Percentiles rank a stretch among this genome's conserved stretches.
Evolutionary conservation across 495 filamentous ascomycete genomes (phyloP).

Genomic region (Tuber microsphaerosporum): DNA sequence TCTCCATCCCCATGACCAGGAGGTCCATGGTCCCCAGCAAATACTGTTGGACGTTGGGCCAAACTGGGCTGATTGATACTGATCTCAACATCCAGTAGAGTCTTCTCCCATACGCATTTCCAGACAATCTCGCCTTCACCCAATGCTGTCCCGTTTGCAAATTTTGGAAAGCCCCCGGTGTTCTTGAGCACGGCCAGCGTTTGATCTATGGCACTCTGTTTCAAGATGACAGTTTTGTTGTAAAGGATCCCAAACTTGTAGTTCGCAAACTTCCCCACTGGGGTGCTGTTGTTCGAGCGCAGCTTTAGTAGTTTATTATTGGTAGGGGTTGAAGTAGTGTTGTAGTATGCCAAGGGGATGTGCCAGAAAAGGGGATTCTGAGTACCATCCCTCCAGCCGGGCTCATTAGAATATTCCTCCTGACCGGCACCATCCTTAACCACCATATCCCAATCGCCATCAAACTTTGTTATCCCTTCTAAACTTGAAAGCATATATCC

Average conservation of each 20-base stretch:
- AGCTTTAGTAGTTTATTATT: background rate
- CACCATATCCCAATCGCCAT: constrained; percentile 10
- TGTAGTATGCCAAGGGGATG: constrained; percentile 30
- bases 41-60: background rate
- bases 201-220: constrained; percentile 19
- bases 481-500: constrained; percentile 27
- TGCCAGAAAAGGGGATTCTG: constrained; percentile 35
- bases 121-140: constrained; percentile 32
- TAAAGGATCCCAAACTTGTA: constrained; percentile 35
- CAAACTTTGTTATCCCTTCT: constrained; percentile 23
- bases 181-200: constrained; percentile 10
- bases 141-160: constrained; percentile 28
- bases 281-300: background rate
- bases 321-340: constrained; percentile 13
- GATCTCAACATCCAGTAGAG: constrained; percentile 35
- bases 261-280: background rate
- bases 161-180: background rate
- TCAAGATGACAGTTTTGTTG: constrained; percentile 35
- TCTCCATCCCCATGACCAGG: background rate
- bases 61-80: constrained; percentile 17
- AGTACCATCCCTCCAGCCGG: constrained; percentile 31
- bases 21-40: background rate
- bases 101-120: constrained; percentile 40
- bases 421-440: background rate
- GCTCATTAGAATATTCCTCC: constrained; percentile 14